Evolutionary conservation across 2,329 filamentous ascomycete genomes (phyloP), one percentile per base, ranked within the genome.

Genomic region (Fusarium pininemorale): DNA sequence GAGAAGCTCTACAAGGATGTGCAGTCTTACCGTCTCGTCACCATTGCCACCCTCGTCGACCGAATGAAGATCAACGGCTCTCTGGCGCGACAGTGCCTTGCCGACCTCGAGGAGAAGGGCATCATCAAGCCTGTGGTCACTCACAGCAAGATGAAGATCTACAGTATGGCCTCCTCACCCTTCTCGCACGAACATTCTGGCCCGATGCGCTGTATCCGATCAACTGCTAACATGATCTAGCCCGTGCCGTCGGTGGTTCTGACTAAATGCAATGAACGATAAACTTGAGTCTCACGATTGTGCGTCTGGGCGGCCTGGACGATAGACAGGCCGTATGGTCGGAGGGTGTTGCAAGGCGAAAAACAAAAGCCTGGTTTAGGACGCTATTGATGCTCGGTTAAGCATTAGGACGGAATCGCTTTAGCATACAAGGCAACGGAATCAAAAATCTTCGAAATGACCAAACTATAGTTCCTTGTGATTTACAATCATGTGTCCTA

Each of bases 1-100:
- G 96, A 99, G 89, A 98, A 97, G 91, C 95, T 99, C 87, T 93
- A 98, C 91, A 99, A 99, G 91, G 96, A 99, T 91, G 97, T 99
- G 82, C 96, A 98, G 88, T 98, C 96, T 78, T 99, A 98, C 93
- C 95, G 96, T 84, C 95, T 99, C 86, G 95, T 99, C 89, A 98
- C 96, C 84, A 93, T 98, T 83, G 95, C 96, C 83, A 96, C 94
- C 82, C 95, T 99, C 83, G 96, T 99, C 91, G 96, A 99, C 89
- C 92, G 96, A 87, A 92, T 99, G 87, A 99, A 99, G 95, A 97
- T 99, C 91, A 99, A 99, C 90, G 97, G 96, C 84, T 98, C 94
- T 81, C 90, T 99, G 83, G 96, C 96, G 80, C 92, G 96, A 84
- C 89, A 90, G 88, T 96, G 94, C 87, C 89, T 98, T 79, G 89